Evolutionary conservation across 495 filamentous ascomycete species (phyloP).

Genomic region (Arthonia radiata): DNA sequence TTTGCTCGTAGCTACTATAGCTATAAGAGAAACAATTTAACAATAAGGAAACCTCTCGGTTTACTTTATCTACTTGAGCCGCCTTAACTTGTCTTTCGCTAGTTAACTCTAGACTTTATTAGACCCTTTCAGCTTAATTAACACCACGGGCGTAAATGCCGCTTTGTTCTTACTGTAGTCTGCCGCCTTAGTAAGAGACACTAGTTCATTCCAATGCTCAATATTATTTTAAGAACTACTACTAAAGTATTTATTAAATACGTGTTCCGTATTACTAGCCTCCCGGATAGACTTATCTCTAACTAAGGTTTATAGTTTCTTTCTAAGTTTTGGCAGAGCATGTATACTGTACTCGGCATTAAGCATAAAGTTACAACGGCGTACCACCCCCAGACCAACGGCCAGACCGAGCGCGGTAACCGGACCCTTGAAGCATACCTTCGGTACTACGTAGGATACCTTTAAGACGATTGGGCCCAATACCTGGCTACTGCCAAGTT

Average conservation of each 20-base stretch:
- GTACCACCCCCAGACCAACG: conserved; percentile 11
- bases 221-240: no score
- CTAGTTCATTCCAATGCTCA: no score
- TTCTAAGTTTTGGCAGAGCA: conserved; percentile 4
- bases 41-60: no score
- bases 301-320: conserved; percentile 7
- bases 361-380: conserved; percentile 8
- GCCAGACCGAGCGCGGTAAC: conserved; percentile 11
- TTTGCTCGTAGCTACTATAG: no score
- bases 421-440: conserved; percentile 9
- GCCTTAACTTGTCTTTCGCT: no score
- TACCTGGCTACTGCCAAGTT: conserved; percentile 8
- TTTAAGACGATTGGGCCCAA: conserved; percentile 11
- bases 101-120: no score
- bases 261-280: conserved; percentile 2
- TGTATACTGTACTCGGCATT: conserved; percentile 4
- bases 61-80: no score
- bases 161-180: not conserved
- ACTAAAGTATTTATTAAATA: conserved; percentile 3
- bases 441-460: conserved; percentile 9
- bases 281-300: conserved; percentile 4
- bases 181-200: no score
- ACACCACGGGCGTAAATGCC: no score
- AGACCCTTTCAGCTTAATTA: no score
- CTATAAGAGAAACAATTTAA: no score